A percentile compares a stretch with the other conserved stretches of the same genome.
These are phyloP conservation scores for Lablab purpureus DNA, from an alignment of 306 rosid genomes.

Conservation along the genomic window DNA sequence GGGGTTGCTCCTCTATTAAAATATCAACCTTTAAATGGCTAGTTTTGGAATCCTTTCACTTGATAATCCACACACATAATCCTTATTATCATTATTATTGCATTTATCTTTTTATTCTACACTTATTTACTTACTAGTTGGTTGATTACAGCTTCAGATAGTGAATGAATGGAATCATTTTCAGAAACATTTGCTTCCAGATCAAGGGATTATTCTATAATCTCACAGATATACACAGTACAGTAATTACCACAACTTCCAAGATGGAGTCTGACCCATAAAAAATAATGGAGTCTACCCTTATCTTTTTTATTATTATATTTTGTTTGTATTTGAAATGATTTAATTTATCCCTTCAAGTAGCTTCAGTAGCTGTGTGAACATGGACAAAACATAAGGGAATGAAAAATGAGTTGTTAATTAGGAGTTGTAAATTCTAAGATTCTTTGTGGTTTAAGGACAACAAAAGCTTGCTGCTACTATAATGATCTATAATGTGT, in stretches of 20 bases:
- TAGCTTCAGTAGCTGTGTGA: not conserved
- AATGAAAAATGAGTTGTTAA: constrained; percentile 33
- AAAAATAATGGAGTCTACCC: not conserved
- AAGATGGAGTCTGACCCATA: not conserved
- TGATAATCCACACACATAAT: not conserved
- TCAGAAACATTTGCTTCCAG: constrained; percentile 32
- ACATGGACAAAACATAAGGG: not conserved
- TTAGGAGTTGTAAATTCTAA: constrained; percentile 38
- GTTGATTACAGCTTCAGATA: not conserved
- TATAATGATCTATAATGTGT: constrained; percentile 33
- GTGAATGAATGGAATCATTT: constrained; percentile 5
- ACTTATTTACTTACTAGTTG: not conserved
- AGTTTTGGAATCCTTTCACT: not conserved
- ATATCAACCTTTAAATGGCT: not conserved
- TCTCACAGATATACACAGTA: not conserved
- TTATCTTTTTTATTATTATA: not conserved
- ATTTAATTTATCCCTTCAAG: not conserved
- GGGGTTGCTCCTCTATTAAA: not conserved
- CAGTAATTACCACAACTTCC: constrained; percentile 14
- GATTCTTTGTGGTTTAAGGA: constrained; percentile 48
- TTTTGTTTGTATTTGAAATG: not conserved
- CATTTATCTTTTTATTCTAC: not conserved
- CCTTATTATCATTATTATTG: not conserved
- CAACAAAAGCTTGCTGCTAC: constrained; percentile 39
- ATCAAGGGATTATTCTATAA: constrained; percentile 21